Evolutionary conservation across 2,329 filamentous ascomycete genomes (phyloP).

Genomic region (Paecilomyces niveus): DNA sequence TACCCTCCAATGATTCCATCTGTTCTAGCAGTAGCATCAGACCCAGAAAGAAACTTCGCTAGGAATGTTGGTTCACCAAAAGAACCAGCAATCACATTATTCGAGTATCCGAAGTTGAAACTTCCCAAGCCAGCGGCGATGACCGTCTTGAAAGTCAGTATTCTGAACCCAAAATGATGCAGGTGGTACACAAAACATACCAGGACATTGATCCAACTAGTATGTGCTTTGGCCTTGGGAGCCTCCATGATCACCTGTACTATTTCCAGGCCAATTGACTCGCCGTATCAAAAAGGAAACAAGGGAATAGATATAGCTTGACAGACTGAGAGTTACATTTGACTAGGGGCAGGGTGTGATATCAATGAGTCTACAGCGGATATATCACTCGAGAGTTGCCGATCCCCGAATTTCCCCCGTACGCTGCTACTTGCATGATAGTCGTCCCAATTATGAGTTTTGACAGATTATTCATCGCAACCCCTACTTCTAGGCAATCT

Average conservation of each 20-base stretch:
- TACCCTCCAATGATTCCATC: constrained; percentile 15
- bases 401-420: too few relatives aligned
- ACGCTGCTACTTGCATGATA: too few relatives aligned
- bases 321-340: background rate
- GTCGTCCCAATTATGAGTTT: too few relatives aligned
- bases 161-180: background rate
- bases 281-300: background rate
- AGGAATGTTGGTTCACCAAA: constrained; percentile 21
- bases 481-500: too few relatives aligned
- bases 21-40: constrained; percentile 10
- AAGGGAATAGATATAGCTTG: background rate
- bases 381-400: too few relatives aligned
- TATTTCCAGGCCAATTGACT: background rate
- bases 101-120: constrained; percentile 22
- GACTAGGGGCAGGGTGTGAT: too few relatives aligned
- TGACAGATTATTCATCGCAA: too few relatives aligned
- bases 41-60: constrained; percentile 13
- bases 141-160: background rate
- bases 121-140: constrained; percentile 16
- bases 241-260: background rate
- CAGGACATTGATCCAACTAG: background rate
- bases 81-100: constrained; percentile 21
- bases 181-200: background rate
- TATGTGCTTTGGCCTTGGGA: background rate
- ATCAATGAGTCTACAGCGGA: too few relatives aligned